Conservation (phyloP, 1,284 basidiomycete species). For the Leccinum ambiguum region DNA sequence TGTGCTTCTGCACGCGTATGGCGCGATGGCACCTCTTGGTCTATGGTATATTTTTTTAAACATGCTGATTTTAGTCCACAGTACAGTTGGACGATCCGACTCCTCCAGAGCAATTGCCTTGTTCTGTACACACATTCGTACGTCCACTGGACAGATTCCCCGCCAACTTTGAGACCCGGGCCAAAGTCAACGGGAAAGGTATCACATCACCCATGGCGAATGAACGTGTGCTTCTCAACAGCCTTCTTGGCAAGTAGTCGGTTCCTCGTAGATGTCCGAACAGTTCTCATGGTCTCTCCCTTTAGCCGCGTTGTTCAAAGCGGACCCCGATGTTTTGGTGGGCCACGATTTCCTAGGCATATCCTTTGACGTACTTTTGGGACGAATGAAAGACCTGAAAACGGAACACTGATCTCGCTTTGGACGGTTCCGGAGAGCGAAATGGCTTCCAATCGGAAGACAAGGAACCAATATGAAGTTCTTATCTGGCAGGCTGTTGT, state of each 20-base stretch:
- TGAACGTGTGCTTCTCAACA: conserved; percentile 87
- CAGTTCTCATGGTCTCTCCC: conserved; percentile 1
- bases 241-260: conserved; percentile 61
- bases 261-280: not conserved
- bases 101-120: conserved; percentile 84
- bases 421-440: conserved; percentile 86
- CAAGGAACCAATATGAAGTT: conserved; percentile 87
- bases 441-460: conserved; percentile 79
- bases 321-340: conserved; percentile 94
- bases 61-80: conserved; percentile 31
- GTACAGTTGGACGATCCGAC: conserved; percentile 88
- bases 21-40: conserved; percentile 70
- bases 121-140: conserved; percentile 87
- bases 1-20: conserved; percentile 85
- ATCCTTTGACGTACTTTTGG: conserved; percentile 87
- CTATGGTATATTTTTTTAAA: not conserved
- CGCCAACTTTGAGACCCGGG: conserved; percentile 75
- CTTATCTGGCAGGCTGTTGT: conserved; percentile 84
- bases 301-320: conserved; percentile 77
- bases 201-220: conserved; percentile 77
- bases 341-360: conserved; percentile 96
- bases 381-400: conserved; percentile 90
- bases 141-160: conserved; percentile 93
- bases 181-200: conserved; percentile 63
- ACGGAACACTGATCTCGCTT: conserved; percentile 93